Evolutionary conservation across 768 basidiomycete genomes (phyloP).

Genomic region (Tephrocybe sp.): DNA sequence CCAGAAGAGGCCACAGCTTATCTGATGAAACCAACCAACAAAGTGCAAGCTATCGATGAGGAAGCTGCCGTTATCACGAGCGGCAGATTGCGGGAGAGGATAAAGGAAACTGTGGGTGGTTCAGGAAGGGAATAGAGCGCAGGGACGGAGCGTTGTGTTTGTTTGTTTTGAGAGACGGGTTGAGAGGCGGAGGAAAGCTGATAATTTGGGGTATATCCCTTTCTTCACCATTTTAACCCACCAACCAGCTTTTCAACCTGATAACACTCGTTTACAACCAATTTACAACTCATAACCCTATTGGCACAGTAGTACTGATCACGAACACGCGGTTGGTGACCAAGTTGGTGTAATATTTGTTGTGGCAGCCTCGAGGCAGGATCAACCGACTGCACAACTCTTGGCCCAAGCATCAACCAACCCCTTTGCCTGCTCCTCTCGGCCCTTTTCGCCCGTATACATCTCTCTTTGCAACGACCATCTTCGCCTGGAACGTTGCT

Average conservation of each 20-base stretch:
- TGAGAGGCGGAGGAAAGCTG: conserved; percentile 10
- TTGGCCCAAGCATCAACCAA: not conserved
- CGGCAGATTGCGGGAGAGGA: not conserved
- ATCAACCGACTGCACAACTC: conserved; percentile 12
- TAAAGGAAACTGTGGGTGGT: not conserved
- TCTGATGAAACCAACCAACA: conserved; percentile 2
- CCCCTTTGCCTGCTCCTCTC: conserved; percentile 14
- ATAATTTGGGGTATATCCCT: conserved; percentile 5
- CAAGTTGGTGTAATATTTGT: conserved; percentile 19
- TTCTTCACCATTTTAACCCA: not conserved
- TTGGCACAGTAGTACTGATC: conserved; percentile 9
- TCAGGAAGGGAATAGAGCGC: not conserved
- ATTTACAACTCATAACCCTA: conserved; percentile 12
- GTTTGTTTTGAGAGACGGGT: conserved; percentile 16
- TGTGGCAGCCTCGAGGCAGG: conserved; percentile 26
- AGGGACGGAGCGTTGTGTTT: conserved; percentile 4
- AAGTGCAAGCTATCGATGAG: not conserved
- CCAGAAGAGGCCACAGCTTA: conserved; percentile 3
- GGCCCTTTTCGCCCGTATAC: conserved; percentile 11
- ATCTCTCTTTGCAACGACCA: not conserved
- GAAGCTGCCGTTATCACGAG: not conserved
- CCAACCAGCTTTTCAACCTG: conserved; percentile 11
- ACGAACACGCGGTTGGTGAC: conserved; percentile 17
- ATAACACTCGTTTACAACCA: conserved; percentile 22
- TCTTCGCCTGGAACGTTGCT: not conserved